phyloP scores from a whole-genome alignment of 2,329 filamentous ascomycete genomes.

The Triangularia setosa region DNA sequence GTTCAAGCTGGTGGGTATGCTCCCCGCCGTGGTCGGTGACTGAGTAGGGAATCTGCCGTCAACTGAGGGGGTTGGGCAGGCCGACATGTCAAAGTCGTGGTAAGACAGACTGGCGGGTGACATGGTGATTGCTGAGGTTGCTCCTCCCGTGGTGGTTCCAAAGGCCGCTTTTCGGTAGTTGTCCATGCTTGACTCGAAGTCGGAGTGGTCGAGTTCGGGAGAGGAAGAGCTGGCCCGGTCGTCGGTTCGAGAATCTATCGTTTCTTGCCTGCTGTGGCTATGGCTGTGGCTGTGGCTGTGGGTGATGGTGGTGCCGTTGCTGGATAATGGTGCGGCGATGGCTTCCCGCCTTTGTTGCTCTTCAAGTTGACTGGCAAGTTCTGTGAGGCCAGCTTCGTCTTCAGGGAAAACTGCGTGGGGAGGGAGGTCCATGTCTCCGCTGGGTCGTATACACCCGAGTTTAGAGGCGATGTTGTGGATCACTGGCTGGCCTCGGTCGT shows the following conservation, averaged over 20 bases:
- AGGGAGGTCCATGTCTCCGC: conserved; percentile 57
- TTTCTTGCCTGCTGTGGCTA: conserved; percentile 26
- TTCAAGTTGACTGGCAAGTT: conserved; percentile 53
- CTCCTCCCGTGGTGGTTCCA: conserved; percentile 34
- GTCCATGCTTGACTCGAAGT: conserved; percentile 41
- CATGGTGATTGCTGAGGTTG: conserved; percentile 41
- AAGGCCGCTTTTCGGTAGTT: conserved; percentile 51
- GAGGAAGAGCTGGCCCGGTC: conserved; percentile 50
- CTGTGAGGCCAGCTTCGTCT: conserved; percentile 54
- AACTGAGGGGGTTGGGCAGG: conserved; percentile 27
- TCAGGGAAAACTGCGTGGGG: conserved; percentile 58
- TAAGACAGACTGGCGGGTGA: conserved; percentile 52
- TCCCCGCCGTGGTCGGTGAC: not conserved
- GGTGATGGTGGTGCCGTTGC: conserved; percentile 16
- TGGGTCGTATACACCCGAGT: conserved; percentile 60
- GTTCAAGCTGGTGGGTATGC: not conserved
- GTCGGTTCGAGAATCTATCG: conserved; percentile 32
- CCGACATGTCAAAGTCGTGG: conserved; percentile 37
- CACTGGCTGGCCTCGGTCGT: conserved; percentile 59
- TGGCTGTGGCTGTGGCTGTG: conserved; percentile 15
- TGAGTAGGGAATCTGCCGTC: conserved; percentile 23
- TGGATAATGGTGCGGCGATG: conserved; percentile 21
- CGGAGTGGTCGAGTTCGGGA: conserved; percentile 49
- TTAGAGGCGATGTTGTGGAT: conserved; percentile 63
- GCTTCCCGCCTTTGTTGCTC: conserved; percentile 42